Evolutionary conservation across 202 grass and related monocot species (phyloP), one percentile per base, ranked within the genome.

Genomic region (Miscanthus sacchariflorus): DNA sequence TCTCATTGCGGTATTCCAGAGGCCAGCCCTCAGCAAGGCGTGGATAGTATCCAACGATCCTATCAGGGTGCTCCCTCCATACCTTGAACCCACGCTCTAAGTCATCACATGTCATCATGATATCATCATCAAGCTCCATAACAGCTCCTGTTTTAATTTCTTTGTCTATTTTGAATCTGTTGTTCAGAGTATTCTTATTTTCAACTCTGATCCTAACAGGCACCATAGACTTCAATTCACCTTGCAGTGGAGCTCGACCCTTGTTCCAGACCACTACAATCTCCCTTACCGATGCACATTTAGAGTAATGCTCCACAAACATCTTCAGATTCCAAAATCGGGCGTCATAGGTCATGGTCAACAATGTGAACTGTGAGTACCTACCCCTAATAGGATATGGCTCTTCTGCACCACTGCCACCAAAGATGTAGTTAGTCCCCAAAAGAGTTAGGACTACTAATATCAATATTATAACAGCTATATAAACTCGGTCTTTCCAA

Each of bases 91-190:
- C 97, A 66, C 91, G 94, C 88, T 99, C 97, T 66, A 96, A 81
- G 77, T 99, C 97, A 80, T 96, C 94, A 81, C 97, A 99, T 77
- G 91, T 56, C 94, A 99, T 96, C 86, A 95, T 96, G 84, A 99
- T 99, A 83, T 99, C 97, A 91, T 99, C 97, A 90, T 99, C 97
- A 28, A 99, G 93, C 81, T 96, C 94, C 70, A 99, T 87, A 86
- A 99, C 91, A 82, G 89, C 94, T 68, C 75, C 79, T 43, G 93
- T 99, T 76, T 87, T 93, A 93, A 99, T 96, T 76, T 91, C 80
- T 49, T 40, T 74, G 59, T 99, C 96, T 83, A 93, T 82, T 43
- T 96, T 96, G 76, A 99, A 99, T 89, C 97, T 95, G 84, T 96
- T 99, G 64, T 96, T 99, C 81, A 99, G 85, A 70, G 91, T 89